Percentiles rank a stretch among this genome's conserved stretches.
Evolutionary conservation across 805 yeast species (phyloP).

Genomic region (Schwanniomyces polymorphus): DNA sequence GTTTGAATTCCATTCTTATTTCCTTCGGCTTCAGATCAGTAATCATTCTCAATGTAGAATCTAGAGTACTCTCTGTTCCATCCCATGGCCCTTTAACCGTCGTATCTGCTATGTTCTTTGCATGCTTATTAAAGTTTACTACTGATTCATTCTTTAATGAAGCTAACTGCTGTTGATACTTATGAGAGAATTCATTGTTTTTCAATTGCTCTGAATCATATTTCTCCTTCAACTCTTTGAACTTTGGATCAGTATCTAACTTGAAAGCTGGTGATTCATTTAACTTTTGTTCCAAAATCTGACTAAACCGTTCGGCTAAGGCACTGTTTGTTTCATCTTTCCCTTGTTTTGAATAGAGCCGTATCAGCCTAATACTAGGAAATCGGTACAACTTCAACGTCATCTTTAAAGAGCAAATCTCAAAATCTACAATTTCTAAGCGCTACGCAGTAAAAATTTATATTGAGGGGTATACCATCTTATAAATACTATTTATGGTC

Average conservation of each 20-base stretch:
- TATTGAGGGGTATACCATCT: not conserved
- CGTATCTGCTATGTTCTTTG: constrained; percentile 22
- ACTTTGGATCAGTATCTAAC: constrained; percentile 17
- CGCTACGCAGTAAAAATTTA: not conserved
- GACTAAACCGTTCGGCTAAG: constrained; percentile 29
- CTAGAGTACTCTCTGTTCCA: constrained; percentile 26
- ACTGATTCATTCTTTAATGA: constrained; percentile 32
- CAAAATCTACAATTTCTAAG: not conserved
- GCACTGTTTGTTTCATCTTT: constrained; percentile 15
- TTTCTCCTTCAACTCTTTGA: constrained; percentile 12
- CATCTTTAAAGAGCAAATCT: not conserved
- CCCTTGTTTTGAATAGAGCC: not conserved
- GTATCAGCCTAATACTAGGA: not conserved
- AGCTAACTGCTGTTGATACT: constrained; percentile 16
- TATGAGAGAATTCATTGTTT: constrained; percentile 5
- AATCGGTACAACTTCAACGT: not conserved
- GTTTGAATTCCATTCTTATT: constrained; percentile 6
- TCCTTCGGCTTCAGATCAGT: constrained; percentile 27
- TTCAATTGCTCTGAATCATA: constrained; percentile 9
- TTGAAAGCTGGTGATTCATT: constrained; percentile 8
- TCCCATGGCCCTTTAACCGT: constrained; percentile 25
- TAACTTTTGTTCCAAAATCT: constrained; percentile 31
- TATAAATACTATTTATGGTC: not conserved
- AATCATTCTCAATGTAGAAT: constrained; percentile 32
- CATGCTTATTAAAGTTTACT: constrained; percentile 28